These are phyloP conservation scores for Debaryomycetaceae sp. DNA, from an alignment of 1,139 yeast species.

Conservation along the genomic window DNA sequence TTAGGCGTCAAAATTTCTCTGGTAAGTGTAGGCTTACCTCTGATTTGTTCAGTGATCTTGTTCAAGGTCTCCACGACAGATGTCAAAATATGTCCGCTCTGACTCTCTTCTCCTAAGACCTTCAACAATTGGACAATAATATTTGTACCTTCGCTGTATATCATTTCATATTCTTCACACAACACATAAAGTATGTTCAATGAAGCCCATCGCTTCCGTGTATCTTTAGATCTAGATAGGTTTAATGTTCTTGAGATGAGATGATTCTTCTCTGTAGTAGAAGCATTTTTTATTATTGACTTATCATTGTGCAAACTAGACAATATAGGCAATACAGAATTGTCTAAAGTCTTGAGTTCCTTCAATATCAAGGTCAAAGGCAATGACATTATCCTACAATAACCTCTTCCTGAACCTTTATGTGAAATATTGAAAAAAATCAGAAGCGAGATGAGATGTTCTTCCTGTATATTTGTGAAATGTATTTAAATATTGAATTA, in stretches of 20 bases:
- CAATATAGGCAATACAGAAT: constrained; percentile 33
- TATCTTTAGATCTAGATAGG: constrained; percentile 48
- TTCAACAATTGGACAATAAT: constrained; percentile 57
- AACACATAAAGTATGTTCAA: constrained; percentile 52
- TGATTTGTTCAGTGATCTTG: constrained; percentile 51
- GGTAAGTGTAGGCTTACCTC: constrained; percentile 81
- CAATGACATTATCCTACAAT: constrained; percentile 24
- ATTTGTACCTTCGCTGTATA: constrained; percentile 57
- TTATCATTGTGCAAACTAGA: constrained; percentile 26
- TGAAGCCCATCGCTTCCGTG: constrained; percentile 60
- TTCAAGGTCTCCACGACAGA: constrained; percentile 50
- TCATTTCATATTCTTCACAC: constrained; percentile 48
- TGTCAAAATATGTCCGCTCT: constrained; percentile 38
- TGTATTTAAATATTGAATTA: background rate
- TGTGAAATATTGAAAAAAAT: background rate
- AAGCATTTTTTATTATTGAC: constrained; percentile 32
- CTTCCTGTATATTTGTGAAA: background rate
- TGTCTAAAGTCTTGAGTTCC: constrained; percentile 34
- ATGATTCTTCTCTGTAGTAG: constrained; percentile 55
- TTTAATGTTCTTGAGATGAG: constrained; percentile 55
- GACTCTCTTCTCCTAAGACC: constrained; percentile 51
- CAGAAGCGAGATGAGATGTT: background rate
- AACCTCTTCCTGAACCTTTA: background rate
- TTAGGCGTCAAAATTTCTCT: constrained; percentile 84
- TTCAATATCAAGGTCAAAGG: constrained; percentile 32